These are phyloP conservation scores for Histomonas meleagridis DNA, from an alignment of 208 protist species.

Conservation along the genomic window DNA sequence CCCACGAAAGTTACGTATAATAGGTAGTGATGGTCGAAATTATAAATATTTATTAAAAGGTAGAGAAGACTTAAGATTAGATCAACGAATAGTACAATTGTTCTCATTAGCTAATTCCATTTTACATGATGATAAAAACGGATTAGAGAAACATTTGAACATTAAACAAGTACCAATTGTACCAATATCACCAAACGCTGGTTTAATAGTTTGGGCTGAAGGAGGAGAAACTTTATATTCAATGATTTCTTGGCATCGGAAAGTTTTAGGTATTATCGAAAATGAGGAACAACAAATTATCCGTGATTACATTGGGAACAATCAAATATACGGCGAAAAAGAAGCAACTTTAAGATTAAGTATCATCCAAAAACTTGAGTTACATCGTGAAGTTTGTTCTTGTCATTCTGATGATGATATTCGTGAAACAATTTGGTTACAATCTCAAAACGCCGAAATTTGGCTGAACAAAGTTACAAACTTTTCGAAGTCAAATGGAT, in stretches of 20 bases:
- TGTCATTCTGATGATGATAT: not conserved
- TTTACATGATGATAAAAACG: not conserved
- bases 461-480: not conserved
- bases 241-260: not conserved
- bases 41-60: constrained; percentile 36
- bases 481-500: not conserved
- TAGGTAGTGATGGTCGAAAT: not conserved
- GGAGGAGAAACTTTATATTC: not conserved
- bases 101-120: constrained; percentile 14
- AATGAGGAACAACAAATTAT: not conserved
- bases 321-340: not conserved
- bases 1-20: not conserved
- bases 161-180: not conserved
- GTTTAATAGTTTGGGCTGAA: not conserved
- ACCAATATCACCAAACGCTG: not conserved
- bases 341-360: not conserved
- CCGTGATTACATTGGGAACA: not conserved
- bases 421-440: not conserved
- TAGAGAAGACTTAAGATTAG: constrained; percentile 29
- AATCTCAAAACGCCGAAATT: not conserved
- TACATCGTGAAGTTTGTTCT: not conserved
- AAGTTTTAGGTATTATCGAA: not conserved
- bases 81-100: constrained; percentile 34
- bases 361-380: not conserved
- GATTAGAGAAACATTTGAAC: not conserved